These are phyloP conservation scores for Paecilomyces variotii DNA, from an alignment of 2,329 filamentous ascomycete genomes.

Conservation along the genomic window DNA sequence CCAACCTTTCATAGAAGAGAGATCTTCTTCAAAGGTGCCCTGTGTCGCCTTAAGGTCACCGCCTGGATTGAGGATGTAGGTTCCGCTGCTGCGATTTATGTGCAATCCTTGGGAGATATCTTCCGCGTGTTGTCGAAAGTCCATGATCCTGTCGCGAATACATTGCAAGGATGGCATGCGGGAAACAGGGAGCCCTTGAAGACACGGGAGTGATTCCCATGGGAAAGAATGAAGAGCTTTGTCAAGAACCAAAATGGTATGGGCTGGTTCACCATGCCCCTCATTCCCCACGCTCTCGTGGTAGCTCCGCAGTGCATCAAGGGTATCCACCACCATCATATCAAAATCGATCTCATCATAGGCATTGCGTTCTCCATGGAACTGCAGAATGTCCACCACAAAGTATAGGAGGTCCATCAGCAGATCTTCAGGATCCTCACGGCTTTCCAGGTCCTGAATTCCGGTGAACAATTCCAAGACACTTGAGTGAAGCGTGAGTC, in stretches of 20 bases:
- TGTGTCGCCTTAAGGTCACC: slow-evolving; percentile 77
- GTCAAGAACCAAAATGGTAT: slow-evolving; percentile 85
- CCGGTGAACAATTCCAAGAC: slow-evolving; percentile 86
- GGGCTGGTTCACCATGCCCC: slow-evolving; percentile 34
- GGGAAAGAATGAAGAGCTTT: slow-evolving; percentile 86
- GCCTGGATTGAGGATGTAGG: slow-evolving; percentile 82
- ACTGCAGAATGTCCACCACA: slow-evolving; percentile 90
- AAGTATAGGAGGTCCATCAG: slow-evolving; percentile 94
- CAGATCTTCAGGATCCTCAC: slow-evolving; percentile 75
- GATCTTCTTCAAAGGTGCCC: slow-evolving; percentile 59
- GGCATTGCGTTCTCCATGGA: slow-evolving; percentile 90
- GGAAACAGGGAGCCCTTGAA: slow-evolving; percentile 71
- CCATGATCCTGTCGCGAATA: slow-evolving; percentile 66
- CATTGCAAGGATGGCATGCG: slow-evolving; percentile 80
- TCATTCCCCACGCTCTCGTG: slow-evolving; percentile 45
- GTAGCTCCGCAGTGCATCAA: slow-evolving; percentile 75
- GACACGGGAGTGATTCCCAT: slow-evolving; percentile 89
- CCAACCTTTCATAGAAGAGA: slow-evolving; percentile 55
- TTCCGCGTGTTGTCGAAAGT: slow-evolving; percentile 27
- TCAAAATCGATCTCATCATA: slow-evolving; percentile 98
- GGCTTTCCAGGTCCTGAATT: slow-evolving; percentile 63
- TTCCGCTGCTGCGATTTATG: slow-evolving; percentile 38
- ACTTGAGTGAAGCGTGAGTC: slow-evolving; percentile 51
- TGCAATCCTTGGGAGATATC: slow-evolving; percentile 32
- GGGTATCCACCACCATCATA: slow-evolving; percentile 75